These are phyloP conservation scores for Lactifluus volemus DNA, from an alignment of 768 basidiomycete species.

Conservation along the genomic window DNA sequence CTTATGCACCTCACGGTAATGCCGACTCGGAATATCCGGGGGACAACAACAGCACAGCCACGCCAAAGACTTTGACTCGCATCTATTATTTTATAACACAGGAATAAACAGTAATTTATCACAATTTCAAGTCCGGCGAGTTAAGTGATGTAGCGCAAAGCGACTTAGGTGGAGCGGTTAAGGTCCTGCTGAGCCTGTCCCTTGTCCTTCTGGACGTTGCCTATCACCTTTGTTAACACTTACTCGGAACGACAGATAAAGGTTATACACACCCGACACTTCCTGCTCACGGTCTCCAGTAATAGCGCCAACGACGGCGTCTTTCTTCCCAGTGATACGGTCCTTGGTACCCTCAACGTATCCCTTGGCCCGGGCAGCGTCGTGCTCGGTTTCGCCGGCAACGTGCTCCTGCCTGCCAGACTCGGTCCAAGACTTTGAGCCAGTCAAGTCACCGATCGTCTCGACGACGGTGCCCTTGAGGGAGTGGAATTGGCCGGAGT, in stretches of 20 bases:
- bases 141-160: no score
- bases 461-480: slow-evolving; percentile 33
- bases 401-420: slow-evolving; percentile 44
- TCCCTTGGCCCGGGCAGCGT: slow-evolving; percentile 40
- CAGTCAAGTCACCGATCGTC: slow-evolving; percentile 36
- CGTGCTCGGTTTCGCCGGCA: slow-evolving; percentile 39
- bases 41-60: not conserved
- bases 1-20: not conserved
- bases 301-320: slow-evolving; percentile 45
- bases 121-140: not conserved
- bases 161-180: slow-evolving; percentile 27
- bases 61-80: no score
- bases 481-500: slow-evolving; percentile 33
- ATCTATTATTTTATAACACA: no score
- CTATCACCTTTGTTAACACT: slow-evolving; percentile 24
- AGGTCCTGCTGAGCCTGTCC: slow-evolving; percentile 45
- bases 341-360: slow-evolving; percentile 42
- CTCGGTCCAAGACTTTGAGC: slow-evolving; percentile 34
- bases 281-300: slow-evolving; percentile 49
- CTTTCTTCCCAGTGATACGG: slow-evolving; percentile 41
- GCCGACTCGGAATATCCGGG: not conserved
- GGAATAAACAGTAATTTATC: no score
- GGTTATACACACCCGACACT: slow-evolving; percentile 30
- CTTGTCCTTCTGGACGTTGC: slow-evolving; percentile 46
- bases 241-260: no score